Base-by-base conservation (phyloP, 106 monocot species). In the Gastrodia elata region DNA sequence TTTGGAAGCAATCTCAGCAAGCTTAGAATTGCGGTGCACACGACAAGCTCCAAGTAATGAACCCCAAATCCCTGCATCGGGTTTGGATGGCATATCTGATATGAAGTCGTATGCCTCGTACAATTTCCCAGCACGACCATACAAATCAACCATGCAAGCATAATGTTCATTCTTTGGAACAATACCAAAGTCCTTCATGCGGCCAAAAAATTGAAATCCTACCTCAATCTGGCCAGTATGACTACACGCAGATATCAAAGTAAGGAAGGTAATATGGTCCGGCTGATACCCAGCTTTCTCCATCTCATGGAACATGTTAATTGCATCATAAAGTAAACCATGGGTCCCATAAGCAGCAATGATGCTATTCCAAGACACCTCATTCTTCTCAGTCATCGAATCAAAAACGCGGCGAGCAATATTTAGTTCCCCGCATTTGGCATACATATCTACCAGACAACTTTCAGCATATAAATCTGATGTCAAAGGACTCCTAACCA, bases 351-450 rank as follows among this genome's bases (percentile, higher is more conserved):
- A 87, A 35, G 97, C 83, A 75, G 88, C 80, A 75, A 98, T 93
- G 9, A 98, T 86, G 67, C 90, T 98, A 74, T 98, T 98, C 97
- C 97, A 98, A 9, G 97, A 93, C 2, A 98, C 90, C 40, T 88
- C 91, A 79, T 82, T 93, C 74, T 84, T 93, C 24, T 70, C 71
- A 13, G 68, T 68, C 93, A 91, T 98, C 32, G 61, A 69, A 73
- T 98, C 82, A 72, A 93, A 98, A 11, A 89, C 85, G 65, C 39
- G 61, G 42, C 77, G 83, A 71, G 98, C 93, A 15, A 71, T 68
- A 64, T 42, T 59, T 73, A 98, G 57, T 65, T 87, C 33, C 11
- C 93, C 97, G 74, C 92, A 98, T 80, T 98, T 98, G 8, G 75
- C 84, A 81, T 97, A 97, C 90, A 93, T 93, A 77, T 92, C 97